Percentiles rank a stretch among this genome's conserved stretches.
Conservation (phyloP, 768 basidiomycete genomes). For the Lentinula guzmanii region DNA sequence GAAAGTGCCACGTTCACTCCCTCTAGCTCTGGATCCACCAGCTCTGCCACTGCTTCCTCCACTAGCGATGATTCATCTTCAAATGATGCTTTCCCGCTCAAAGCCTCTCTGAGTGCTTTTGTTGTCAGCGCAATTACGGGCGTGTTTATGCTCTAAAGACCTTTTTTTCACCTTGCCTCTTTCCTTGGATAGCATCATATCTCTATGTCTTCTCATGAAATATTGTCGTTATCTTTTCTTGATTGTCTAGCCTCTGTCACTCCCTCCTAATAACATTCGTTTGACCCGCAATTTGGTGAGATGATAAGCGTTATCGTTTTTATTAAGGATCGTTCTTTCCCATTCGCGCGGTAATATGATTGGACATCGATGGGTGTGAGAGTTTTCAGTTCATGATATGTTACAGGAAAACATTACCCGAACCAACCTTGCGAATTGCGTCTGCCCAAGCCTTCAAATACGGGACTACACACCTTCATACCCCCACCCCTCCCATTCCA, state of each 20-base stretch:
- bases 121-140: neutral
- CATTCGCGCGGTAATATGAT: neutral
- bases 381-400: neutral
- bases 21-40: neutral
- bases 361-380: neutral
- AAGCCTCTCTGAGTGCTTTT: neutral
- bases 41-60: neutral
- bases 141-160: neutral
- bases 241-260: neutral
- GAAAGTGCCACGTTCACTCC: conserved; percentile 2
- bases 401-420: neutral
- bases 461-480: neutral
- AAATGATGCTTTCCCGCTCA: neutral
- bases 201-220: neutral
- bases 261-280: conserved; percentile 4
- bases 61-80: neutral
- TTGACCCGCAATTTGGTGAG: neutral
- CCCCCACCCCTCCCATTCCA: neutral
- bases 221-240: neutral
- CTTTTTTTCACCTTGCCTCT: neutral
- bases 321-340: neutral
- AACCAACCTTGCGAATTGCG: neutral
- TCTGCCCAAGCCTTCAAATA: neutral
- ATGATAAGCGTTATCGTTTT: neutral
- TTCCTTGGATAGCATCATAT: neutral